Conservation (phyloP, 208 protist genomes). For the Trypanosoma rangeli region DNA sequence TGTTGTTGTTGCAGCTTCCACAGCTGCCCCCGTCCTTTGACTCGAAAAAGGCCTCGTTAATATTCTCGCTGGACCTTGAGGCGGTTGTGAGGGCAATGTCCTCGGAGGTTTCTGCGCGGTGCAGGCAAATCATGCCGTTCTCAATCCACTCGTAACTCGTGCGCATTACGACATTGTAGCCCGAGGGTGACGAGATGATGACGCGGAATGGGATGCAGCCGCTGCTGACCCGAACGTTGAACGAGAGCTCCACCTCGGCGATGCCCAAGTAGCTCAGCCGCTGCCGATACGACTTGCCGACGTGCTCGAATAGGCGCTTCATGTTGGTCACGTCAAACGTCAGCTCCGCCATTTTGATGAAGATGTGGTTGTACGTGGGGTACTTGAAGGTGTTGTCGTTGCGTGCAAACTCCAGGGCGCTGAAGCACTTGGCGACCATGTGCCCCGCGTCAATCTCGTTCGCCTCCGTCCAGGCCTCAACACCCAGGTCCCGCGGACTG, state of each 20-base stretch:
- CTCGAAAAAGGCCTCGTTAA: slow-evolving; percentile 33
- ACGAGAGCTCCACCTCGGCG: slow-evolving; percentile 81
- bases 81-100: slow-evolving; percentile 44
- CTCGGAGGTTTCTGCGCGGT: slow-evolving; percentile 70
- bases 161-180: slow-evolving; percentile 75
- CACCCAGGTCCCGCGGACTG: slow-evolving; percentile 80
- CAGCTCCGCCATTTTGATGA: slow-evolving; percentile 83
- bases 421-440: slow-evolving; percentile 75
- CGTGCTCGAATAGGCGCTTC: slow-evolving; percentile 43
- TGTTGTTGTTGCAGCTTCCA: not conserved
- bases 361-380: slow-evolving; percentile 80
- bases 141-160: slow-evolving; percentile 83
- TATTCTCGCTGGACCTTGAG: slow-evolving; percentile 33
- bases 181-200: slow-evolving; percentile 75
- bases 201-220: slow-evolving; percentile 85
- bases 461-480: slow-evolving; percentile 67
- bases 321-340: slow-evolving; percentile 66
- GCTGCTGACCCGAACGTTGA: slow-evolving; percentile 49
- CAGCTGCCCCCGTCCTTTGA: not conserved
- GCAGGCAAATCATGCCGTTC: slow-evolving; percentile 49
- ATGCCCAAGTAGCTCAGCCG: slow-evolving; percentile 68
- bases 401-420: slow-evolving; percentile 73
- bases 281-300: slow-evolving; percentile 60
- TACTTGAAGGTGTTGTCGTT: slow-evolving; percentile 66
- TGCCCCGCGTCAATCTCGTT: slow-evolving; percentile 77